phyloP scores from a whole-genome alignment of 805 yeast species.

The Starmera caribaea region DNA sequence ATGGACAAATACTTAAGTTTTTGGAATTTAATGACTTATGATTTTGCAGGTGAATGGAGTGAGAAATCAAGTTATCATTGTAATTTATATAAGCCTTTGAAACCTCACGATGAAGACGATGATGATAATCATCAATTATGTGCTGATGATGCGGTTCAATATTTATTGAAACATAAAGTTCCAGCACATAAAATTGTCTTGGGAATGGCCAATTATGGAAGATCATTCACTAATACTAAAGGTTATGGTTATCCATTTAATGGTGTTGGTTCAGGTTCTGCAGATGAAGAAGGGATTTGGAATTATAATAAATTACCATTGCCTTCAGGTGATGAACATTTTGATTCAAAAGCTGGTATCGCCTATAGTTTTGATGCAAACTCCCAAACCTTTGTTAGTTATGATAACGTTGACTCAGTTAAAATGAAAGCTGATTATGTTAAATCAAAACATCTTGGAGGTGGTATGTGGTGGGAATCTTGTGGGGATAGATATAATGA shows the following conservation, averaged over 20 bases:
- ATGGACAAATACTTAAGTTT: conserved; percentile 51
- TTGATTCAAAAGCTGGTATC: conserved; percentile 44
- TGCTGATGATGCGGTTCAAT: conserved; percentile 37
- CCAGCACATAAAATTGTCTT: conserved; percentile 45
- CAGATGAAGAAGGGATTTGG: conserved; percentile 41
- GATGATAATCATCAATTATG: conserved; percentile 35
- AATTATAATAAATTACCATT: conserved; percentile 49
- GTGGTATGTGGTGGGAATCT: conserved; percentile 96
- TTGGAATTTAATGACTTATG: conserved; percentile 92
- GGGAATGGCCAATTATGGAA: conserved; percentile 88
- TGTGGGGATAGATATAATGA: conserved; percentile 49
- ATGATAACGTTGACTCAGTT: conserved; percentile 54
- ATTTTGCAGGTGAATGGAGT: conserved; percentile 77
- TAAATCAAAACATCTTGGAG: conserved; percentile 42
- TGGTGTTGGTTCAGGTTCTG: conserved; percentile 33
- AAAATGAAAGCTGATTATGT: conserved; percentile 53
- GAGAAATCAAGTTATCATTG: conserved; percentile 54
- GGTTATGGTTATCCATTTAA: conserved; percentile 33
- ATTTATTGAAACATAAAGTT: conserved; percentile 34
- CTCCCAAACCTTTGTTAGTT: conserved; percentile 38
- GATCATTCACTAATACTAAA: conserved; percentile 34
- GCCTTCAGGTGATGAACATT: conserved; percentile 31
- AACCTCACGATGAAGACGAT: conserved; percentile 12
- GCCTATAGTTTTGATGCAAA: conserved; percentile 39
- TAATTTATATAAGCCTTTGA: conserved; percentile 36